phyloP scores from a whole-genome alignment of 257 asterid genomes.

The Nicotiana tomentosiformis region DNA sequence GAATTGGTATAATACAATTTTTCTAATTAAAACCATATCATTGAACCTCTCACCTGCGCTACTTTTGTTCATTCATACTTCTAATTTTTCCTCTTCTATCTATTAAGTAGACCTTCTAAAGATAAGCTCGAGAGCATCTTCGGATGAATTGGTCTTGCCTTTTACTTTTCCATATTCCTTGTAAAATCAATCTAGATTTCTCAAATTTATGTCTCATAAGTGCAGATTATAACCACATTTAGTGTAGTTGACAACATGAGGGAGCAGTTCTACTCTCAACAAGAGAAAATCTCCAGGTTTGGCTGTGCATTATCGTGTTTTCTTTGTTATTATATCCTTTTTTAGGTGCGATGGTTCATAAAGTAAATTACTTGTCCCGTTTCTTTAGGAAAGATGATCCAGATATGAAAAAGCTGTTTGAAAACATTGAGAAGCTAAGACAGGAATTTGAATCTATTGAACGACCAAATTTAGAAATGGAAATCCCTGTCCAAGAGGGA shows the following conservation, averaged over 20 bases:
- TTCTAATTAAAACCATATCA: background rate
- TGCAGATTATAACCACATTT: conserved; percentile 79
- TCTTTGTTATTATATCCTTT: conserved; percentile 8
- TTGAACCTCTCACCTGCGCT: background rate
- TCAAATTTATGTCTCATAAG: background rate
- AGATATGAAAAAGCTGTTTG: conserved; percentile 62
- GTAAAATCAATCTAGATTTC: background rate
- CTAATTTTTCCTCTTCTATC: background rate
- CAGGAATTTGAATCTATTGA: conserved; percentile 67
- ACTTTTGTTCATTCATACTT: background rate
- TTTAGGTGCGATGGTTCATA: background rate
- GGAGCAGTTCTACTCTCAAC: conserved; percentile 67
- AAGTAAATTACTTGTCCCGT: conserved; percentile 10
- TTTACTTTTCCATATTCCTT: background rate
- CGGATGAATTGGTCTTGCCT: background rate
- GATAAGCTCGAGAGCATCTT: background rate
- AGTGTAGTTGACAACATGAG: conserved; percentile 90
- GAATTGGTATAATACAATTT: too few relatives aligned
- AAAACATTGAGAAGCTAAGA: conserved; percentile 63
- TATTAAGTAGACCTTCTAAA: background rate
- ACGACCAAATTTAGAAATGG: conserved; percentile 80
- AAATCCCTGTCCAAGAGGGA: conserved; percentile 52
- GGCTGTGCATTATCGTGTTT: conserved; percentile 10
- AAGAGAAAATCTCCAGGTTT: conserved; percentile 62
- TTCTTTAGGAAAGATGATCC: conserved; percentile 68